A percentile compares a stretch with the other conserved stretches of the same genome.
These are phyloP conservation scores for Clonostachys solani DNA, from an alignment of 2,329 filamentous ascomycete species.

Conservation along the genomic window DNA sequence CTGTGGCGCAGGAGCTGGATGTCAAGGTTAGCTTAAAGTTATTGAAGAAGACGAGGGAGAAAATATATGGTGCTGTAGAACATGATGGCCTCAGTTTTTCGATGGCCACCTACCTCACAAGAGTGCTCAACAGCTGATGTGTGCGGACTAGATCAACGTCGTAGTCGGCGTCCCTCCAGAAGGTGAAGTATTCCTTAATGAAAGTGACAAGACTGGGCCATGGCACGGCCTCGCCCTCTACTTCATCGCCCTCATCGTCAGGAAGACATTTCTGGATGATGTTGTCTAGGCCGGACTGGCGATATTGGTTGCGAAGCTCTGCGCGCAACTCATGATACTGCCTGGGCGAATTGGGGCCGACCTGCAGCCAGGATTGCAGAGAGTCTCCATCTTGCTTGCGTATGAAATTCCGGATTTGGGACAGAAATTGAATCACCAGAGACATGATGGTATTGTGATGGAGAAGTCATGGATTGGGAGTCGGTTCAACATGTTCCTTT, in stretches of 20 bases:
- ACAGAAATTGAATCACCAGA: conserved; percentile 64
- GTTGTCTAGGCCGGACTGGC: conserved; percentile 39
- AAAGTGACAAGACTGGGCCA: conserved; percentile 80
- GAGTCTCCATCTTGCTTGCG: conserved; percentile 58
- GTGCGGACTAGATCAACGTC: conserved; percentile 65
- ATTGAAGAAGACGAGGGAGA: not conserved
- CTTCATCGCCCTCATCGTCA: conserved; percentile 53
- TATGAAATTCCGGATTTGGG: conserved; percentile 53
- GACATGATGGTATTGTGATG: conserved; percentile 38
- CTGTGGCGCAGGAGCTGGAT: conserved; percentile 72
- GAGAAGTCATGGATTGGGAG: too few relatives aligned
- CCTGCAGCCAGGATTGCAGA: conserved; percentile 66
- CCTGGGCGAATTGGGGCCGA: conserved; percentile 66
- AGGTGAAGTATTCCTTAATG: conserved; percentile 75
- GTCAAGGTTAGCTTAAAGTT: conserved; percentile 2
- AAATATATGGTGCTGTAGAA: not conserved
- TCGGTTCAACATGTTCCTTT: too few relatives aligned
- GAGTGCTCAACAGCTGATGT: conserved; percentile 67
- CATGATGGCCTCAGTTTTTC: not conserved
- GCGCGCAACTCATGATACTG: conserved; percentile 64
- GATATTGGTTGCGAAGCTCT: conserved; percentile 54
- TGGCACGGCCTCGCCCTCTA: conserved; percentile 58
- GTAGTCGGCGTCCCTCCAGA: conserved; percentile 76
- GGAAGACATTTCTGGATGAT: conserved; percentile 62
- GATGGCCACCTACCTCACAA: conserved; percentile 64